Percentiles rank a stretch among this genome's conserved stretches.
phyloP scores from a whole-genome alignment of 2,329 filamentous ascomycete genomes.

The Septoria petroselini region DNA sequence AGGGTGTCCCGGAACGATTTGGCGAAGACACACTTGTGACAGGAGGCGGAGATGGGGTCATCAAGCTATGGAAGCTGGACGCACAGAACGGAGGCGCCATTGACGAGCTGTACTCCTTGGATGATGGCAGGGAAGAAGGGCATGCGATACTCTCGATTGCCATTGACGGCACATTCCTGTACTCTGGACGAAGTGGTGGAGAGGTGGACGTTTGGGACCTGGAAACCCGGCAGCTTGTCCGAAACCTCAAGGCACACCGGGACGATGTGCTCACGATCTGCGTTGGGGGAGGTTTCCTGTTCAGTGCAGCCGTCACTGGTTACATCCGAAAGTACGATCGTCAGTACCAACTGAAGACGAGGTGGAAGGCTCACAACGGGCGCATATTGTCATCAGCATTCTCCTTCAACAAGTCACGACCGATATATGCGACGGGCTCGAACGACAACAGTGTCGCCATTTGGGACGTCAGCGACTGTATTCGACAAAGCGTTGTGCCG shows the following conservation, averaged over 20 bases:
- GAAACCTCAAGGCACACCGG: conserved; percentile 76
- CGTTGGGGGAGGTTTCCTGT: conserved; percentile 79
- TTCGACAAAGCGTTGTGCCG: conserved; percentile 44
- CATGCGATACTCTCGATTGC: conserved; percentile 71
- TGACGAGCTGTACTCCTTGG: conserved; percentile 64
- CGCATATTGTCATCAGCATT: conserved; percentile 82
- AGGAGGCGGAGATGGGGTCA: conserved; percentile 86
- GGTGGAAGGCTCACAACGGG: conserved; percentile 80
- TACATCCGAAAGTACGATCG: conserved; percentile 68
- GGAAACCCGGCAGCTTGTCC: conserved; percentile 84
- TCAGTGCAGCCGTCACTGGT: conserved; percentile 88
- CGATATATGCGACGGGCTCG: conserved; percentile 90
- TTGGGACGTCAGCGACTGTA: conserved; percentile 70
- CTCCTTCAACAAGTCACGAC: conserved; percentile 64
- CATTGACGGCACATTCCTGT: conserved; percentile 86
- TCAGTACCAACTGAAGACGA: conserved; percentile 74
- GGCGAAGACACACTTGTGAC: conserved; percentile 80
- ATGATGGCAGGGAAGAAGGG: conserved; percentile 57
- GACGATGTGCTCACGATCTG: conserved; percentile 83
- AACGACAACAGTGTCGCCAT: conserved; percentile 88
- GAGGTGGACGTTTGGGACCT: conserved; percentile 95
- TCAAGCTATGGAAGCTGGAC: conserved; percentile 87
- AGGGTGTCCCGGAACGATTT: conserved; percentile 65
- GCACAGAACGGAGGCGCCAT: conserved; percentile 60
- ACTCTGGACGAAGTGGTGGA: conserved; percentile 82